These are phyloP conservation scores for Triangularia verruculosa DNA, from an alignment of 2,329 filamentous ascomycete genomes.

Conservation along the genomic window DNA sequence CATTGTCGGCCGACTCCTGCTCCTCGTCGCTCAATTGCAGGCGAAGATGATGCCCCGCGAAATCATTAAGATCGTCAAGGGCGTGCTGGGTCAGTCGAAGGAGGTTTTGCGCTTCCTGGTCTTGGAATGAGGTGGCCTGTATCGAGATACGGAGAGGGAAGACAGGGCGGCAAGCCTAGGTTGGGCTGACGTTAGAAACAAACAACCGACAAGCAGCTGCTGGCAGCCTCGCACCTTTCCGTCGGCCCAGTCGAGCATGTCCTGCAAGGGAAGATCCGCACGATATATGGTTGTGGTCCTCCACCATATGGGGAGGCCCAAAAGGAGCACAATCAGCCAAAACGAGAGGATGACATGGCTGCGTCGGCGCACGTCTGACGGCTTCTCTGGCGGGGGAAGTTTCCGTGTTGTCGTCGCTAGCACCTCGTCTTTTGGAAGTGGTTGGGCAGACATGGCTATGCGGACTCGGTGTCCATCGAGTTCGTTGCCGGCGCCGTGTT, in stretches of 20 bases:
- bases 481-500: not conserved
- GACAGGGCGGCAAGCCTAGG: conserved; percentile 78
- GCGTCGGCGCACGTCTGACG: conserved; percentile 65
- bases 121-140: conserved; percentile 63
- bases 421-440: conserved; percentile 6
- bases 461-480: conserved; percentile 17
- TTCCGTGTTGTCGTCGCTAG: conserved; percentile 33
- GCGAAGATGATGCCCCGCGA: conserved; percentile 78
- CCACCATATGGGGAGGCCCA: conserved; percentile 95
- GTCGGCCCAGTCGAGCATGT: conserved; percentile 90
- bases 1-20: conserved; percentile 41
- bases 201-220: not conserved
- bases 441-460: conserved; percentile 27
- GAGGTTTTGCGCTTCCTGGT: conserved; percentile 68
- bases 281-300: conserved; percentile 90
- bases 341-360: conserved; percentile 79
- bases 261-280: conserved; percentile 74
- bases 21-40: conserved; percentile 45
- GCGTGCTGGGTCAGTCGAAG: conserved; percentile 79
- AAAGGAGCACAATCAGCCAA: conserved; percentile 78
- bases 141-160: conserved; percentile 83
- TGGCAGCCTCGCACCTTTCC: conserved; percentile 62
- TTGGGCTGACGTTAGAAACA: conserved; percentile 2
- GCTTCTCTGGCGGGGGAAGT: conserved; percentile 73
- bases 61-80: conserved; percentile 82